These are phyloP conservation scores for Mycena leptocephala DNA, from an alignment of 768 basidiomycete genomes.

Conservation along the genomic window DNA sequence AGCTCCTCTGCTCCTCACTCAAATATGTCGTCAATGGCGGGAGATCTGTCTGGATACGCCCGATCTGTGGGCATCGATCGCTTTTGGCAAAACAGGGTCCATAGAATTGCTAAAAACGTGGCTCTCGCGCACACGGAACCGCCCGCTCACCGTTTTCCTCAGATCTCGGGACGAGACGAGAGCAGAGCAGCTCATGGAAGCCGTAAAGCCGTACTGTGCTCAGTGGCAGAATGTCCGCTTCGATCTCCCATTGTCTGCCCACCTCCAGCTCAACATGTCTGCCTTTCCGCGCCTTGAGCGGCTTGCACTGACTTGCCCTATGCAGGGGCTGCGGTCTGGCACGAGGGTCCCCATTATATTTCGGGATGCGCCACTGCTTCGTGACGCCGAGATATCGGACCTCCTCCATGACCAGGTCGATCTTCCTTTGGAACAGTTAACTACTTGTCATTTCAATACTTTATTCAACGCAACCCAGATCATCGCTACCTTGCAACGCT, in stretches of 20 bases:
- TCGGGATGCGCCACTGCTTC: too few species aligned
- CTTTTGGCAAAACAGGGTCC: not conserved
- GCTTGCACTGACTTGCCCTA: too few species aligned
- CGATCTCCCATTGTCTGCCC: not conserved
- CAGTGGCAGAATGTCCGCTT: not conserved
- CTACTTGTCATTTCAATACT: too few species aligned
- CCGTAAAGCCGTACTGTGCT: not conserved
- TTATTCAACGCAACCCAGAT: too few species aligned
- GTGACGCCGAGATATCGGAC: too few species aligned
- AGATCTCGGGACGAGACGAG: not conserved
- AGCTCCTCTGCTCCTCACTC: conserved; percentile 14
- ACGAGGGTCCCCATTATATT: too few species aligned
- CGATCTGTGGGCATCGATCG: not conserved
- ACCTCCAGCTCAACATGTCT: not conserved
- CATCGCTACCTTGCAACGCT: not conserved
- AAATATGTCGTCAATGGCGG: conserved; percentile 20
- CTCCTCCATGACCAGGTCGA: too few species aligned
- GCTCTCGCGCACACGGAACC: not conserved
- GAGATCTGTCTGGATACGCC: conserved; percentile 12
- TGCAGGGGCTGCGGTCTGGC: too few species aligned
- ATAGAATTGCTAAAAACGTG: not conserved
- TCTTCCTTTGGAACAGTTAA: too few species aligned
- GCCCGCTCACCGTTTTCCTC: not conserved
- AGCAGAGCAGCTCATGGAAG: not conserved
- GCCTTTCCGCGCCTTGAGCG: not conserved